Percentiles rank a stretch among this genome's conserved stretches.
Evolutionary conservation across 306 rosid genomes (phyloP).

Genomic region (Biancaea sappan): DNA sequence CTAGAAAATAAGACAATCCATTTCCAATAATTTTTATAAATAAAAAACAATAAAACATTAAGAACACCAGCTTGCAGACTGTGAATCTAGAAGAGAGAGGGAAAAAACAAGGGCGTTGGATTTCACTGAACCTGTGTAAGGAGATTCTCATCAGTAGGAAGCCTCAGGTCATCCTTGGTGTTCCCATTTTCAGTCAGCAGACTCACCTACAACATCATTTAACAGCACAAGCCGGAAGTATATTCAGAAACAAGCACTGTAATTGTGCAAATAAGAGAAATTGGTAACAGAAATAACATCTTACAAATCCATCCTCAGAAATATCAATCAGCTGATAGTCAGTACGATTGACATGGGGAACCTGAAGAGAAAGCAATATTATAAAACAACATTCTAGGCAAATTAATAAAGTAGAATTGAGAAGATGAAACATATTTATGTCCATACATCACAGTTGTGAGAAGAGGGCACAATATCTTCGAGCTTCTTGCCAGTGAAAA

Average conservation of each 20-base stretch:
- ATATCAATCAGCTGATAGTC: constrained; percentile 60
- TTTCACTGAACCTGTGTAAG: constrained; percentile 64
- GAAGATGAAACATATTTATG: constrained; percentile 33
- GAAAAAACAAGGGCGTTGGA: not conserved
- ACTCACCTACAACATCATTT: constrained; percentile 54
- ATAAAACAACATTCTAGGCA: not conserved
- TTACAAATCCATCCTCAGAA: constrained; percentile 65
- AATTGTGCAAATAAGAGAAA: not conserved
- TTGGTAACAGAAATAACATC: constrained; percentile 17
- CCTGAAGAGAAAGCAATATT: constrained; percentile 34
- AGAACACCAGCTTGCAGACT: not conserved
- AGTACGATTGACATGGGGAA: constrained; percentile 78
- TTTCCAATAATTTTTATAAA: too few species aligned
- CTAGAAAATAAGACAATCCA: too few species aligned
- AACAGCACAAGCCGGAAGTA: not conserved
- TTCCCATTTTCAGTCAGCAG: constrained; percentile 75
- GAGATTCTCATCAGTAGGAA: constrained; percentile 60
- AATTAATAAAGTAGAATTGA: not conserved
- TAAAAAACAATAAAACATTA: not conserved
- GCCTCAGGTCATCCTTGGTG: constrained; percentile 66
- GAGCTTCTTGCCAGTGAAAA: constrained; percentile 56
- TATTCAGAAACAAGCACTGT: not conserved
- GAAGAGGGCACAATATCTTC: constrained; percentile 84
- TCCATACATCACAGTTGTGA: constrained; percentile 71
- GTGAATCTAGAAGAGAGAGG: not conserved